Evolutionary conservation across 176 grass and related monocot species (phyloP).

Genomic region (Echinochloa phyllopogon): DNA sequence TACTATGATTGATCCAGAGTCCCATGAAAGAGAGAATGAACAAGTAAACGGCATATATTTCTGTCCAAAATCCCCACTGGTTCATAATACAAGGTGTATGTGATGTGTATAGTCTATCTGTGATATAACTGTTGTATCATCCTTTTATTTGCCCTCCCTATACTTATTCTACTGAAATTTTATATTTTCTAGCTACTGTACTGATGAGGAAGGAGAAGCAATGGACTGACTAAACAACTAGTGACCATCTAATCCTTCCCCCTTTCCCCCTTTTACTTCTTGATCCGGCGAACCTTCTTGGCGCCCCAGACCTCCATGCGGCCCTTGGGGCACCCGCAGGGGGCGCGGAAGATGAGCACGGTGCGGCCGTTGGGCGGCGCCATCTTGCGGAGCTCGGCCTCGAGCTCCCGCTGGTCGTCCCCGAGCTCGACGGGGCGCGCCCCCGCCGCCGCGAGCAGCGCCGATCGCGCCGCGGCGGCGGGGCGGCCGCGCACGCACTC

Average conservation of each 20-base stretch:
- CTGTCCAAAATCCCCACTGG: constrained; percentile 7
- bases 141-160: constrained; percentile 50
- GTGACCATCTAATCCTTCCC: constrained; percentile 4
- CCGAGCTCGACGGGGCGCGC: constrained; percentile 66
- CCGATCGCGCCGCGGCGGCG: constrained; percentile 45
- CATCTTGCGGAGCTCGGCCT: constrained; percentile 97
- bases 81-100: constrained; percentile 48
- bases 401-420: constrained; percentile 77
- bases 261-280: constrained; percentile 58
- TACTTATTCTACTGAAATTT: constrained; percentile 47
- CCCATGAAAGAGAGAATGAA: constrained; percentile 25
- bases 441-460: constrained; percentile 67
- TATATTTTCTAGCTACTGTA: constrained; percentile 34
- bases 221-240: neutral
- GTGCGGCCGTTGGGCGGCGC: constrained; percentile 95
- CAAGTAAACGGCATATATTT: constrained; percentile 42
- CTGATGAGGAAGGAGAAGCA: constrained; percentile 27
- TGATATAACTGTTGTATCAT: constrained; percentile 37
- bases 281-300: constrained; percentile 89
- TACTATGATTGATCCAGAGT: constrained; percentile 30
- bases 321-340: constrained; percentile 81
- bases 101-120: constrained; percentile 43
- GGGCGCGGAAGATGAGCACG: constrained; percentile 83
- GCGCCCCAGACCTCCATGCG: constrained; percentile 97
- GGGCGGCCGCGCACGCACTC: constrained; percentile 82